These are phyloP conservation scores for Rhododendron ferrugineum DNA, from an alignment of 148 eudicot genomes.

Conservation along the genomic window DNA sequence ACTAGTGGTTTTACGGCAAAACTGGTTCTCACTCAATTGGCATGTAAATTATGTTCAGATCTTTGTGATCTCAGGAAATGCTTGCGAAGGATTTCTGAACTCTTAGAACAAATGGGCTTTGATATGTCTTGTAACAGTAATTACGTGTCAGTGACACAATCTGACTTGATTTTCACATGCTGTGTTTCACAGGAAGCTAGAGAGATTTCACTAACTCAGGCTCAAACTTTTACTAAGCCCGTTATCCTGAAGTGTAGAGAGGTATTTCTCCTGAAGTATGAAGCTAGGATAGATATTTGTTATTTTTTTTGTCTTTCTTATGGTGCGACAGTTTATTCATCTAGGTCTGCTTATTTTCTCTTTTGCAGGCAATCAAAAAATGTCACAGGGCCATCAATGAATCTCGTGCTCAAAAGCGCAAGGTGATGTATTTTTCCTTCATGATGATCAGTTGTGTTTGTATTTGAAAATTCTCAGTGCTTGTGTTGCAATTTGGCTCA, in stretches of 20 bases:
- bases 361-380: slow-evolving; percentile 77
- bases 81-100: not conserved
- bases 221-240: slow-evolving; percentile 56
- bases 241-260: slow-evolving; percentile 75
- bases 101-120: not conserved
- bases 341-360: not conserved
- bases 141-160: not conserved
- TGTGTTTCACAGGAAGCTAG: slow-evolving; percentile 65
- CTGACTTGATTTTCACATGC: slow-evolving; percentile 13
- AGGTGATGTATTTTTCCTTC: slow-evolving; percentile 42
- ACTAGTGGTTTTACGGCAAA: not conserved
- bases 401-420: slow-evolving; percentile 94
- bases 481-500: not conserved
- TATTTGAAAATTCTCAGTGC: not conserved
- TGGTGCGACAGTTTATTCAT: not conserved
- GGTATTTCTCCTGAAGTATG: slow-evolving; percentile 32
- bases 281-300: slow-evolving; percentile 1
- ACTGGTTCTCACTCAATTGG: not conserved
- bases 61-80: slow-evolving; percentile 1
- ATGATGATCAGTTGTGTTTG: not conserved
- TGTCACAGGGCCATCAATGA: slow-evolving; percentile 92
- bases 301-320: not conserved
- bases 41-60: slow-evolving; percentile 3
- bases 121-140: not conserved
- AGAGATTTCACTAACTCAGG: slow-evolving; percentile 75